phyloP scores from a whole-genome alignment of 805 yeast species.

The Lachancea fermentati region DNA sequence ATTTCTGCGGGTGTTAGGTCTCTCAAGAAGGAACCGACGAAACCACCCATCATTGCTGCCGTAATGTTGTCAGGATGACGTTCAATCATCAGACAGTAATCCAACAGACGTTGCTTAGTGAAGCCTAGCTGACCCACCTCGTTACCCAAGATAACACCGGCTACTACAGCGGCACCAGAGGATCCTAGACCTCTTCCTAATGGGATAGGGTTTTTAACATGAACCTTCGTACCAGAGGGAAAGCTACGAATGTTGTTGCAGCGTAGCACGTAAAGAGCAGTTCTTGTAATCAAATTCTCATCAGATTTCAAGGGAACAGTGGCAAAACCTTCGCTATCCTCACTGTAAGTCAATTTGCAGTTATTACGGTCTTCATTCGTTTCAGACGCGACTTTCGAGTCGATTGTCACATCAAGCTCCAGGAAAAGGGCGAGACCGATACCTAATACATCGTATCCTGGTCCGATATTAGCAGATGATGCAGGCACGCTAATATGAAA shows the following conservation, averaged over 20 bases:
- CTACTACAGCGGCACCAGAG: constrained; percentile 97
- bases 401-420: constrained; percentile 63
- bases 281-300: constrained; percentile 80
- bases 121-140: constrained; percentile 72
- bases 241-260: constrained; percentile 71
- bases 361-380: constrained; percentile 61
- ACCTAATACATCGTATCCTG: constrained; percentile 96
- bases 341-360: constrained; percentile 64
- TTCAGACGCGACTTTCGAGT: constrained; percentile 39
- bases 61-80: constrained; percentile 98
- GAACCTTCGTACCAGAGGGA: constrained; percentile 78
- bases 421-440: constrained; percentile 76
- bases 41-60: constrained; percentile 99
- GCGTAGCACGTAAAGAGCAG: constrained; percentile 86
- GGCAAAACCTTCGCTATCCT: constrained; percentile 67
- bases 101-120: constrained; percentile 77
- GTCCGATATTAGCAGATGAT: constrained; percentile 96
- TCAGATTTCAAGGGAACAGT: constrained; percentile 75
- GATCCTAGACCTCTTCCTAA: constrained; percentile 96
- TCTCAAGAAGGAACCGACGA: constrained; percentile 90
- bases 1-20: constrained; percentile 69
- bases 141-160: constrained; percentile 87
- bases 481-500: constrained; percentile 82
- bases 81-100: constrained; percentile 94
- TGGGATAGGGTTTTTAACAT: constrained; percentile 87